Conservation (phyloP, 1,139 yeast genomes). For the Zygosaccharomyces pseudobailii region DNA sequence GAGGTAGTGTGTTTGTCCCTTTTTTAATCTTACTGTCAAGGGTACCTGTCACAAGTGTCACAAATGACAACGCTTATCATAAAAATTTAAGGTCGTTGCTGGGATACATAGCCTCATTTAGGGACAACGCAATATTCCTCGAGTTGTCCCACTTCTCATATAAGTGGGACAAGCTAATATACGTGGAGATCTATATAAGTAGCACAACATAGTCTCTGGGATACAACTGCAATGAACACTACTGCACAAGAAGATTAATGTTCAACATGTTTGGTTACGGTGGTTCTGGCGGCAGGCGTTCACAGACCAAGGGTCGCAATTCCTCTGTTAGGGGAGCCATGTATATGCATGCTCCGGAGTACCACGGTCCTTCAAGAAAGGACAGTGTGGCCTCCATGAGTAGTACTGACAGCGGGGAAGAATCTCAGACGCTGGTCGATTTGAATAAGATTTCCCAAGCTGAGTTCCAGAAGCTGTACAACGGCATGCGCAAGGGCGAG, state of each 20-base stretch:
- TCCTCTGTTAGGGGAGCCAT: background rate
- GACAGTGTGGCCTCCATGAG: background rate
- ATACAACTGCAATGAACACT: too few relatives aligned
- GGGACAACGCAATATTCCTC: background rate
- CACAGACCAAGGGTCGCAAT: background rate
- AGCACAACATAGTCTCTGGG: background rate
- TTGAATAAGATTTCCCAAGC: constrained; percentile 22
- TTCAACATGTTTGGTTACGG: background rate
- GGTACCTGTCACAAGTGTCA: background rate
- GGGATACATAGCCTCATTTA: background rate
- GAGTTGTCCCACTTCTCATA: background rate
- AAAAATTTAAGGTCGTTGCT: background rate
- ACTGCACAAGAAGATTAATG: background rate
- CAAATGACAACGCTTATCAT: background rate
- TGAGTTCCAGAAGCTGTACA: constrained; percentile 24
- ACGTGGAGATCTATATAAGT: background rate
- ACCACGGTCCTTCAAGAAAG: constrained; percentile 2
- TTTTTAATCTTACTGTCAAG: background rate
- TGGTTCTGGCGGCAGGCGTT: background rate
- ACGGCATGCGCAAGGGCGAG: constrained; percentile 26
- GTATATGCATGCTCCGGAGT: constrained; percentile 6
- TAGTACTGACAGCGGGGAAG: background rate
- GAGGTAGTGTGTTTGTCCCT: background rate
- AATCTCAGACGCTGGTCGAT: constrained; percentile 16
- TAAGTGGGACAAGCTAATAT: background rate